Percentiles rank a stretch among this genome's conserved stretches.
These are phyloP conservation scores for Hamamelis virginiana DNA, from an alignment of 164 flowering plant species.

Conservation along the genomic window DNA sequence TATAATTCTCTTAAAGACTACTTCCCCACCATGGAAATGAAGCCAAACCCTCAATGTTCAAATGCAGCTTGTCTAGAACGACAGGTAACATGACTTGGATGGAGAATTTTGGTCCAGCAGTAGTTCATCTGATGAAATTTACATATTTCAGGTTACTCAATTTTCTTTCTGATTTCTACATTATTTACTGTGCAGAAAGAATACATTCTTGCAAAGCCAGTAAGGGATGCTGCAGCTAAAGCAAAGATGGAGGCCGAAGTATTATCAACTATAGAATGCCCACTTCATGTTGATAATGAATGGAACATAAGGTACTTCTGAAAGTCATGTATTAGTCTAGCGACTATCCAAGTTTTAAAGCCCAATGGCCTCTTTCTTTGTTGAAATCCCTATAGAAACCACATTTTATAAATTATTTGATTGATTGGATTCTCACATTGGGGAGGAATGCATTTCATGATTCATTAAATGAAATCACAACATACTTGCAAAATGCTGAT, in stretches of 20 bases:
- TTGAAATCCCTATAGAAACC: background rate
- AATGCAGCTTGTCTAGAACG: slow-evolving; percentile 82
- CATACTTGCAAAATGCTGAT: too few relatives aligned
- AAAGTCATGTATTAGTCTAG: background rate
- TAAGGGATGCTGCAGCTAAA: slow-evolving; percentile 83
- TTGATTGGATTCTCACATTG: too few relatives aligned
- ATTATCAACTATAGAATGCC: slow-evolving; percentile 32
- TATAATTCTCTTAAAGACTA: slow-evolving; percentile 93
- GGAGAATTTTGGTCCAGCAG: background rate
- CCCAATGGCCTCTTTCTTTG: background rate
- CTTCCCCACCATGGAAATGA: slow-evolving; percentile 98
- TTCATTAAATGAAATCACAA: too few relatives aligned
- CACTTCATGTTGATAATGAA: slow-evolving; percentile 87
- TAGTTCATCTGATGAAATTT: background rate
- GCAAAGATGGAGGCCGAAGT: slow-evolving; percentile 86
- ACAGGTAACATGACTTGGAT: slow-evolving; percentile 52
- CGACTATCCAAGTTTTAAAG: background rate
- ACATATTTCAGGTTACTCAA: slow-evolving; percentile 8
- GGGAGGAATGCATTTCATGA: too few relatives aligned
- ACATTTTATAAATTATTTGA: too few relatives aligned
- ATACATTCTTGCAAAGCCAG: slow-evolving; percentile 66
- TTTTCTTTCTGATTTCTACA: slow-evolving; percentile 16
- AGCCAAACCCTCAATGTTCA: slow-evolving; percentile 95
- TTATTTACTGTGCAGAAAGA: slow-evolving; percentile 59
- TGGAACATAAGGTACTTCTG: slow-evolving; percentile 83